Conservation (phyloP, 2,329 filamentous ascomycete genomes). For the Claviceps sp. region DNA sequence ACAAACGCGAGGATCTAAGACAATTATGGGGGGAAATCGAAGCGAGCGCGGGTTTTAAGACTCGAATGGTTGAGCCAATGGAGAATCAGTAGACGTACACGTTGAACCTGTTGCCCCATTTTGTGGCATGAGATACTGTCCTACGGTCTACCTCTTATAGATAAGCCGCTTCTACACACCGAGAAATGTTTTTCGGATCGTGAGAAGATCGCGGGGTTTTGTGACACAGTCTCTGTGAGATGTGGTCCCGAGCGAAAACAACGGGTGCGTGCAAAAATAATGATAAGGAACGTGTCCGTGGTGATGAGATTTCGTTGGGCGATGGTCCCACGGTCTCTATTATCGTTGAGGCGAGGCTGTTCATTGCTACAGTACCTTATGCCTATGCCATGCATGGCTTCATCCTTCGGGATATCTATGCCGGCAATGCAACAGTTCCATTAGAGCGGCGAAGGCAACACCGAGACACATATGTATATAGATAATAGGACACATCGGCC, state of each 20-base stretch:
- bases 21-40: no score
- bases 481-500: no score
- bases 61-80: neutral
- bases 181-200: neutral
- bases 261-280: neutral
- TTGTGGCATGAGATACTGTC: neutral
- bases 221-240: neutral
- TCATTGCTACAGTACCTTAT: no score
- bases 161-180: neutral
- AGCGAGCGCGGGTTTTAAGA: no score
- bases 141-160: neutral
- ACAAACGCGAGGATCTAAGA: no score
- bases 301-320: neutral
- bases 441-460: neutral
- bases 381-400: neutral
- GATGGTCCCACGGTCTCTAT: neutral
- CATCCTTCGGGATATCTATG: neutral
- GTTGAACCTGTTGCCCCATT: neutral
- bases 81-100: neutral
- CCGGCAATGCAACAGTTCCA: neutral
- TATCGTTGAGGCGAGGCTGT: no score
- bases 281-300: neutral
- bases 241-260: neutral
- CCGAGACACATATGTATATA: neutral
- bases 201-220: neutral